Percentiles rank a stretch among this genome's conserved stretches.
phyloP scores from a whole-genome alignment of 176 grass and related monocot species.

The Coix lacrymajobi region DNA sequence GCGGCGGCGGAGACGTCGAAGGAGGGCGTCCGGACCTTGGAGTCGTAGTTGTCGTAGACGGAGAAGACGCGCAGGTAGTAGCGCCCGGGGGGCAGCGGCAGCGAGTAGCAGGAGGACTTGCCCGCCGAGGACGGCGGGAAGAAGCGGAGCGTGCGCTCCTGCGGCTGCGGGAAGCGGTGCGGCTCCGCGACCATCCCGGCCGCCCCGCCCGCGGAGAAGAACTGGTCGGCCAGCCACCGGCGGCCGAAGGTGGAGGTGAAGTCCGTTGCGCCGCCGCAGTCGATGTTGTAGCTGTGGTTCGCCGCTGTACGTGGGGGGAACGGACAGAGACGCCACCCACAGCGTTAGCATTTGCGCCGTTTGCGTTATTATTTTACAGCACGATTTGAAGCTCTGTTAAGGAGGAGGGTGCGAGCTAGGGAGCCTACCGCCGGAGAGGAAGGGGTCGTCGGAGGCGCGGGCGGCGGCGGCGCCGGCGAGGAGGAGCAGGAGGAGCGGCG shows the following conservation, averaged over 20 bases:
- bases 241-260: slow-evolving; percentile 83
- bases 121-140: slow-evolving; percentile 79
- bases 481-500: slow-evolving; percentile 26
- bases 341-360: not conserved
- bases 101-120: slow-evolving; percentile 90
- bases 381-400: not conserved
- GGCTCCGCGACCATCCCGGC: slow-evolving; percentile 87
- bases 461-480: slow-evolving; percentile 18
- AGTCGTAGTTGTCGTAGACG: slow-evolving; percentile 99
- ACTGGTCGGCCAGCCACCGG: slow-evolving; percentile 73
- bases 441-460: slow-evolving; percentile 51
- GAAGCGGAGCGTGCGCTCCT: slow-evolving; percentile 93
- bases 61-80: slow-evolving; percentile 97
- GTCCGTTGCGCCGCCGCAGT: slow-evolving; percentile 81
- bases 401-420: not conserved
- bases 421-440: slow-evolving; percentile 76
- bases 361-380: not conserved
- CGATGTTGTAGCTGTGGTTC: slow-evolving; percentile 90
- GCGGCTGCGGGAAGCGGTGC: slow-evolving; percentile 74
- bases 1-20: slow-evolving; percentile 92
- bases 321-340: not conserved
- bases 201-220: slow-evolving; percentile 55
- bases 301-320: not conserved
- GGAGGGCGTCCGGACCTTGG: slow-evolving; percentile 72
- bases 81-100: slow-evolving; percentile 64